These are phyloP conservation scores for Verticillium tricorpus DNA, from an alignment of 2,329 filamentous ascomycete genomes.

Conservation along the genomic window DNA sequence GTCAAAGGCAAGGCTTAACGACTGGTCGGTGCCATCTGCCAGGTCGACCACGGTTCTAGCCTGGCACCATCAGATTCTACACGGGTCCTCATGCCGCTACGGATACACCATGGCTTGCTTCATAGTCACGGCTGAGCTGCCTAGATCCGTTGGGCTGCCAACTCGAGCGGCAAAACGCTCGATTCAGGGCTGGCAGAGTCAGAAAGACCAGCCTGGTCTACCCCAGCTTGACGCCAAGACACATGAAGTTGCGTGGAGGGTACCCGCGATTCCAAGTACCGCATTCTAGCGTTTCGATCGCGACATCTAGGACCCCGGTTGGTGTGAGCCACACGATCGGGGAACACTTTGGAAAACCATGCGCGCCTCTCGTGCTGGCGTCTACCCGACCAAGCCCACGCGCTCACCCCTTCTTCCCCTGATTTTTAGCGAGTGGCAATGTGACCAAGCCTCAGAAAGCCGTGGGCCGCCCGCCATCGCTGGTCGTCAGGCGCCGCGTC, in stretches of 20 bases:
- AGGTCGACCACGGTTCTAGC: background rate
- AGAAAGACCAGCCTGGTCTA: background rate
- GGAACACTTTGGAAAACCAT: background rate
- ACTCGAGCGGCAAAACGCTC: background rate
- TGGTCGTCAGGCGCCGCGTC: background rate
- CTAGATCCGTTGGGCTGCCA: background rate
- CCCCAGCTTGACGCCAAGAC: background rate
- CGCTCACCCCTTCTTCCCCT: background rate
- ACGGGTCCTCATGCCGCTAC: background rate
- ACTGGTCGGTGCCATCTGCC: background rate
- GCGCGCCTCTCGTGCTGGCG: background rate
- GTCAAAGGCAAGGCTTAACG: background rate
- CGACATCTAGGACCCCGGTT: background rate
- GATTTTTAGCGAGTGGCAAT: background rate
- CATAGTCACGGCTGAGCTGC: background rate
- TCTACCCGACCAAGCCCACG: background rate
- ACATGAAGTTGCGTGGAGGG: background rate
- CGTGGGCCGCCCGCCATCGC: background rate
- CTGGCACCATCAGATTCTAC: background rate
- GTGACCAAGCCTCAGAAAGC: background rate
- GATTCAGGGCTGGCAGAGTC: background rate
- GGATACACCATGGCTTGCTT: background rate
- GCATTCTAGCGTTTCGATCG: background rate
- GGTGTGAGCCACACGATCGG: background rate
- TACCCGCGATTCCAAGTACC: background rate